These are phyloP conservation scores for Oryza meridionalis DNA, from an alignment of 176 grass and related monocot species.

Conservation along the genomic window DNA sequence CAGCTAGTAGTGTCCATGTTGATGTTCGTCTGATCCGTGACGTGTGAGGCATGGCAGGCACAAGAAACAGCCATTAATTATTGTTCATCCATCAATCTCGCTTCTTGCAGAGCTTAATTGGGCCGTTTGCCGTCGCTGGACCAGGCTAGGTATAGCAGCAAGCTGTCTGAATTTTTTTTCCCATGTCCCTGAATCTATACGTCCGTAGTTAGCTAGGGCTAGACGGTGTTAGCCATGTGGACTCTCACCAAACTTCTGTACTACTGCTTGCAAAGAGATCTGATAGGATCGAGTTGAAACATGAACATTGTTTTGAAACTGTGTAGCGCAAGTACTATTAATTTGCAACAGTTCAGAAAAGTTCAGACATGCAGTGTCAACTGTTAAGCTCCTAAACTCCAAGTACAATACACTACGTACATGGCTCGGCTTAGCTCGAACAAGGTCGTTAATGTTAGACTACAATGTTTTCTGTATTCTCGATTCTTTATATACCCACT, in stretches of 20 bases:
- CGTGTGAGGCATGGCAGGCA: conserved; percentile 44
- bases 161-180: conserved; percentile 16
- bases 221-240: conserved; percentile 38
- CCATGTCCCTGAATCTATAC: conserved; percentile 15
- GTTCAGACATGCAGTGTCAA: neutral
- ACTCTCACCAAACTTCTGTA: conserved; percentile 33
- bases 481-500: too few species aligned
- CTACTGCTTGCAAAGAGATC: neutral
- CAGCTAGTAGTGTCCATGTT: neutral
- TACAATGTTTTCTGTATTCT: too few species aligned
- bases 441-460: neutral
- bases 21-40: conserved; percentile 17
- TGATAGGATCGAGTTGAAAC: neutral
- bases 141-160: conserved; percentile 16
- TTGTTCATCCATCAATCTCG: conserved; percentile 44
- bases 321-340: neutral
- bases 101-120: conserved; percentile 13
- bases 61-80: conserved; percentile 42
- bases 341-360: neutral
- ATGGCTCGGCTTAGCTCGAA: too few species aligned
- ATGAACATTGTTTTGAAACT: neutral
- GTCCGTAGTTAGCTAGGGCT: conserved; percentile 32
- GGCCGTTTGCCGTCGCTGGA: conserved; percentile 8
- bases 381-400: neutral
- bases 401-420: too few species aligned